A percentile compares a stretch with the other conserved stretches of the same genome.
phyloP scores from a whole-genome alignment of 2,329 filamentous ascomycete genomes.

The Trichoderma sp. region DNA sequence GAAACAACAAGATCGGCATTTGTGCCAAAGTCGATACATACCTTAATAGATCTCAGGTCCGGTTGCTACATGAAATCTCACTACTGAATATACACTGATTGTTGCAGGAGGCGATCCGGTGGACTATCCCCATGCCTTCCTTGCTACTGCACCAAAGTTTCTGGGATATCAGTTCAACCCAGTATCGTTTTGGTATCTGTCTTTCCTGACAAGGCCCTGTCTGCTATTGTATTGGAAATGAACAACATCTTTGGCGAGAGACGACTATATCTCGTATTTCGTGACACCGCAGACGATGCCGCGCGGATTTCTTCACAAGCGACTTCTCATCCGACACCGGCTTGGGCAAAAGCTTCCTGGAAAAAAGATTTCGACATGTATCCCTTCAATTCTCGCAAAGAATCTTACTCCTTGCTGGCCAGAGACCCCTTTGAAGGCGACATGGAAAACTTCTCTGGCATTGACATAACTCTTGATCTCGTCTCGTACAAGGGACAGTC shows the following conservation, averaged over 20 bases:
- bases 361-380: slow-evolving; percentile 74
- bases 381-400: slow-evolving; percentile 65
- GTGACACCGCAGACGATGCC: slow-evolving; percentile 28
- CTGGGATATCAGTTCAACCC: slow-evolving; percentile 71
- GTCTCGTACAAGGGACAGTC: slow-evolving; percentile 56
- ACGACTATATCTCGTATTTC: slow-evolving; percentile 38
- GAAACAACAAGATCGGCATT: slow-evolving; percentile 49
- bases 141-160: slow-evolving; percentile 68
- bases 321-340: not conserved
- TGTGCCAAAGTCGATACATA: slow-evolving; percentile 61
- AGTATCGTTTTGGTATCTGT: slow-evolving; percentile 77
- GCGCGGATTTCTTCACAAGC: slow-evolving; percentile 14
- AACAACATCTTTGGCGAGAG: slow-evolving; percentile 75
- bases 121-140: slow-evolving; percentile 64
- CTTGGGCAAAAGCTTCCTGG: slow-evolving; percentile 51
- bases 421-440: slow-evolving; percentile 42
- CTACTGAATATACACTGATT: slow-evolving; percentile 17
- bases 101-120: slow-evolving; percentile 53
- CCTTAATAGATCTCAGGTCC: slow-evolving; percentile 55
- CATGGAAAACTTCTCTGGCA: slow-evolving; percentile 37
- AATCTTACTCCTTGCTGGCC: slow-evolving; percentile 50
- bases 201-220: slow-evolving; percentile 52
- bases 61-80: slow-evolving; percentile 17
- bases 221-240: slow-evolving; percentile 67
- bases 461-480: slow-evolving; percentile 61